Conservation (phyloP, 805 yeast species). For the Lachancea waltii region DNA sequence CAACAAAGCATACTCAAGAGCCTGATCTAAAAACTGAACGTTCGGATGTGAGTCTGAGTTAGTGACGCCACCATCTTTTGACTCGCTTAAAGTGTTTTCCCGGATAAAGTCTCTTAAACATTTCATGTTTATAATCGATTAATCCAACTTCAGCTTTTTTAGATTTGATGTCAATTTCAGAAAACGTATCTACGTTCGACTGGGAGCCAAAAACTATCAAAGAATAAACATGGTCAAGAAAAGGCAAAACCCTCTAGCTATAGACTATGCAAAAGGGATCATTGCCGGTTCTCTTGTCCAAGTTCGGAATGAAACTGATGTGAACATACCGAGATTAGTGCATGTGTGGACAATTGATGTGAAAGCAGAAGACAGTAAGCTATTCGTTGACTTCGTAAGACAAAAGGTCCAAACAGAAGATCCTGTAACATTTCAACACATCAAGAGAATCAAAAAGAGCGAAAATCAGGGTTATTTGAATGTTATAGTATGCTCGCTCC, state of each 20-base stretch:
- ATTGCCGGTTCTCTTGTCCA: constrained; percentile 43
- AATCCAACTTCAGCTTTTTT: neutral
- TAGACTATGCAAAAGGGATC: constrained; percentile 42
- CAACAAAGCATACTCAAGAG: neutral
- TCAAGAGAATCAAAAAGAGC: constrained; percentile 50
- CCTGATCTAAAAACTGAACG: too few species aligned
- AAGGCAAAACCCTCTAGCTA: constrained; percentile 29
- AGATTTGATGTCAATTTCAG: too few species aligned
- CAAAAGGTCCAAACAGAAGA: constrained; percentile 23
- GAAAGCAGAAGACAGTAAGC: constrained; percentile 32
- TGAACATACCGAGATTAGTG: constrained; percentile 21
- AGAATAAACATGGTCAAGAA: constrained; percentile 34
- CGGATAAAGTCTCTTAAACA: constrained; percentile 5
- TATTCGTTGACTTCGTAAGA: constrained; percentile 17
- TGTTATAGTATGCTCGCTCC: constrained; percentile 44
- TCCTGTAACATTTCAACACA: constrained; percentile 28
- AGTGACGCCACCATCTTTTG: too few species aligned
- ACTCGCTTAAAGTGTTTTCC: too few species aligned
- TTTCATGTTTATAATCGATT: constrained; percentile 2
- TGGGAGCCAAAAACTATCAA: too few species aligned
- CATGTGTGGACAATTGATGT: constrained; percentile 46
- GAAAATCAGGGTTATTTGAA: constrained; percentile 9
- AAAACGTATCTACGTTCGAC: too few species aligned
- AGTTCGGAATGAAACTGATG: constrained; percentile 27
- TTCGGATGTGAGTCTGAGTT: too few species aligned